Evolutionary conservation across 2,329 filamentous ascomycete species (phyloP).

Genomic region (Xylariaceae sp.): DNA sequence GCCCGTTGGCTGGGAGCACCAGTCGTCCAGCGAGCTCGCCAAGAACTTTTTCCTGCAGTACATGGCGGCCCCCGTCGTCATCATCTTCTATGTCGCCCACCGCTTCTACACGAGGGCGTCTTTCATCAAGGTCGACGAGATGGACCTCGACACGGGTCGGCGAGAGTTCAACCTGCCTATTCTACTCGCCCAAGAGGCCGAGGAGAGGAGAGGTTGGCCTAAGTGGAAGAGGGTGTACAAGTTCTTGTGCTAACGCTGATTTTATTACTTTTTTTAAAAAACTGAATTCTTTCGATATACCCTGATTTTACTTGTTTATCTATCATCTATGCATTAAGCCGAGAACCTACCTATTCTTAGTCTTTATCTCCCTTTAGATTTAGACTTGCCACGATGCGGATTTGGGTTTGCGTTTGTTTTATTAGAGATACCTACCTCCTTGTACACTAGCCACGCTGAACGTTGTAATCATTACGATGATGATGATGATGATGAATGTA

Average conservation of each 20-base stretch:
- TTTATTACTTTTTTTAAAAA: slow-evolving; percentile 1
- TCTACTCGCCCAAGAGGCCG: slow-evolving; percentile 76
- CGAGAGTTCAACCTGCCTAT: slow-evolving; percentile 81
- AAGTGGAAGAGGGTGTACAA: slow-evolving; percentile 77
- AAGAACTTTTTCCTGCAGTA: slow-evolving; percentile 75
- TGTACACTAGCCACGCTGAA: neutral
- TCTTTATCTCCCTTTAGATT: neutral
- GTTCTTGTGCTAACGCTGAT: slow-evolving; percentile 62
- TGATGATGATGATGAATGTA: neutral
- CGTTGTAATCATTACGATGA: neutral
- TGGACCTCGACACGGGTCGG: slow-evolving; percentile 86
- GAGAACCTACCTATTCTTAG: neutral
- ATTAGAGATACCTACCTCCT: neutral
- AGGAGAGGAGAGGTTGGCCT: slow-evolving; percentile 73
- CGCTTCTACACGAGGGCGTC: slow-evolving; percentile 74
- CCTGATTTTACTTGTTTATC: no score
- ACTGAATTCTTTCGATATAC: no score
- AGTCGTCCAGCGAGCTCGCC: slow-evolving; percentile 50
- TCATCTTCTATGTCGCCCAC: slow-evolving; percentile 71
- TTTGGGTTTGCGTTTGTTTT: neutral
- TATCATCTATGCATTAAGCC: slow-evolving; percentile 5
- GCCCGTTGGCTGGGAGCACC: slow-evolving; percentile 62
- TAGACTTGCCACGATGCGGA: neutral
- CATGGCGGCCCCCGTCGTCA: slow-evolving; percentile 69
- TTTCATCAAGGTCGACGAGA: slow-evolving; percentile 69